Evolutionary conservation across 2,329 filamentous ascomycete species (phyloP).

Genomic region (Diaporthe sp.): DNA sequence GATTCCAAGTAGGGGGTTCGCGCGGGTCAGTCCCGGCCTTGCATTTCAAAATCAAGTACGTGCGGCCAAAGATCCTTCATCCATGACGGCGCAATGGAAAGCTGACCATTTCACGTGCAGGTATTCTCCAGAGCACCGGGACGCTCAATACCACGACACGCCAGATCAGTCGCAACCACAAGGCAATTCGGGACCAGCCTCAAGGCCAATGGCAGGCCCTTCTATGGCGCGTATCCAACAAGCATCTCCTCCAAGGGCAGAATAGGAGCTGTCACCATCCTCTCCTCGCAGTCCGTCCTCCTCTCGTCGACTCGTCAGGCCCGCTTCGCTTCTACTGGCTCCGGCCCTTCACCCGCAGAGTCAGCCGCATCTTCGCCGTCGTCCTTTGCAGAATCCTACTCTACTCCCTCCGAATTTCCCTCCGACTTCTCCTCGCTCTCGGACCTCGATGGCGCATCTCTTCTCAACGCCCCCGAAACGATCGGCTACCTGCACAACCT

Average conservation of each 20-base stretch:
- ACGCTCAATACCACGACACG: constrained; percentile 37
- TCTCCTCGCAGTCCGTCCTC: constrained; percentile 39
- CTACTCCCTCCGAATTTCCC: constrained; percentile 31
- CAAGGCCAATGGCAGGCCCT: constrained; percentile 39
- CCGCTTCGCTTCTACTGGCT: constrained; percentile 46
- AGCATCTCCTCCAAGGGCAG: constrained; percentile 39
- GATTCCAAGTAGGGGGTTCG: constrained; percentile 67
- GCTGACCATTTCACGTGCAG: constrained; percentile 26
- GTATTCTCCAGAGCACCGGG: constrained; percentile 35
- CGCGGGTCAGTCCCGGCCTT: constrained; percentile 59
- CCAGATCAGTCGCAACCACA: constrained; percentile 35
- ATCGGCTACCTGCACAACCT: constrained; percentile 87
- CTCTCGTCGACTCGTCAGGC: constrained; percentile 41
- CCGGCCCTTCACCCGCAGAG: constrained; percentile 35
- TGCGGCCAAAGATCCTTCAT: neutral
- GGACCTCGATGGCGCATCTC: constrained; percentile 53
- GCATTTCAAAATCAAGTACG: constrained; percentile 54
- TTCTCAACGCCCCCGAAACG: constrained; percentile 75
- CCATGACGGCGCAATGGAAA: neutral
- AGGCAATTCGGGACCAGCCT: constrained; percentile 48
- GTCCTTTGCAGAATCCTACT: constrained; percentile 40
- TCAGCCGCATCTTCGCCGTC: constrained; percentile 40
- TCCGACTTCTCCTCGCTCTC: constrained; percentile 49
- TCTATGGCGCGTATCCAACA: neutral
- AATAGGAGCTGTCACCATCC: constrained; percentile 40